Base-by-base conservation (phyloP, 371 early-diverging fungal species). In the Syncephalis fuscata region DNA sequence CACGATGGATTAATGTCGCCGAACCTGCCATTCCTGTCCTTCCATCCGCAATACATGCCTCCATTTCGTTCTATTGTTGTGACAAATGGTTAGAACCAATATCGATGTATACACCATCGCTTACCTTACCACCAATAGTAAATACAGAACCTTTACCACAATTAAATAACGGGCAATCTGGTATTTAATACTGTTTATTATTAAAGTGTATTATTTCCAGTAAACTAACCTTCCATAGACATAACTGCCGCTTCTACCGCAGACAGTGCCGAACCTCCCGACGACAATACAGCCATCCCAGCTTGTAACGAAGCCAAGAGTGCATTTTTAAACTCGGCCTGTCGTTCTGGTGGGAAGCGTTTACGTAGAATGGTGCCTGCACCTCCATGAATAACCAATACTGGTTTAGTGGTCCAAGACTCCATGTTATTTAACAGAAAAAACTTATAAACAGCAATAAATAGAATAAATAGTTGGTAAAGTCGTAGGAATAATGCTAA, bases 111-210 rank as follows among this genome's bases (percentile, higher is more conserved):
- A 4, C 20, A 32, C 24, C 17, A n/a, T n/a, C 40, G 38, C 39
- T 39, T 36, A 60, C 63, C 56, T 60, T 56, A 9, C 71, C 71
- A n/a, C 62, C 53, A 16, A 53, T 45, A 4, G 59, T 65, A 50
- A 68, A 68, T 9, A 71, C 68, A 1, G 67, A 56, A 1, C 71
- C 71, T 46, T 64, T 66, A n/a, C 71, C 68, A 7, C 69, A 69
- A 39, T 71, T 71, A 51, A 68, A 71, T 36, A 69, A 40, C 14
- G 69, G 69, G 40, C 57, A 61, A 50, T 71, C 65, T 59, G 43
- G n/a, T n/a, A n/a, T n/a, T n/a, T n/a, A n/a, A n/a, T n/a, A n/a
- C n/a, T n/a, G n/a, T n/a, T n/a, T n/a, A n/a, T n/a, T n/a, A n/a
- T n/a, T n/a, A n/a, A n/a, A n/a, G n/a, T n/a, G n/a, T n/a, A n/a